These are phyloP conservation scores for apple (Malus domestica) DNA, from an alignment of 306 rosid genomes.

Conservation along the genomic window DNA sequence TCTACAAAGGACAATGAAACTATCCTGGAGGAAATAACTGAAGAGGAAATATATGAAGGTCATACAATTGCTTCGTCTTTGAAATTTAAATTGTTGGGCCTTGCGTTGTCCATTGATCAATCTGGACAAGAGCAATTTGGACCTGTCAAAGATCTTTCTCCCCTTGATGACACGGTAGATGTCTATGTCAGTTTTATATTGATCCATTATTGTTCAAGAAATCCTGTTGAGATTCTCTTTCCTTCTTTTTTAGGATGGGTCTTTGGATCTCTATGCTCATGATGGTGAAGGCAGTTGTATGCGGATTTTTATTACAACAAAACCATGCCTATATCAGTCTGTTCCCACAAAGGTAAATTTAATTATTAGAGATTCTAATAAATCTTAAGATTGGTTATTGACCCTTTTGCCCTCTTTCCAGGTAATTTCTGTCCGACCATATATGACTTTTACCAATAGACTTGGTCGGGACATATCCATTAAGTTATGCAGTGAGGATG, in stretches of 20 bases:
- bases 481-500: conserved; percentile 70
- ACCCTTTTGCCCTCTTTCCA: conserved; percentile 23
- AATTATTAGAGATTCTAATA: conserved; percentile 4
- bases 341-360: conserved; percentile 81
- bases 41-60: conserved; percentile 78
- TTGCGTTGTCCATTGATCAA: conserved; percentile 64
- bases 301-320: conserved; percentile 76
- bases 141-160: conserved; percentile 70
- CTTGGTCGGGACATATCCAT: conserved; percentile 71
- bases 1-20: conserved; percentile 42
- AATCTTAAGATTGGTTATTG: conserved; percentile 1
- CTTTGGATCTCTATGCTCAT: conserved; percentile 66
- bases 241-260: conserved; percentile 64
- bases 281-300: conserved; percentile 73
- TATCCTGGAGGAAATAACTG: conserved; percentile 69
- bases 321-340: conserved; percentile 75
- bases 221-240: background rate
- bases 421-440: conserved; percentile 82
- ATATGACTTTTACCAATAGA: conserved; percentile 90
- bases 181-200: background rate
- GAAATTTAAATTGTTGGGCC: conserved; percentile 71
- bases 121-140: conserved; percentile 64
- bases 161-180: conserved; percentile 84
- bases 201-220: background rate
- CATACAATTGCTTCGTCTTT: conserved; percentile 75